Percentiles rank a stretch among this genome's conserved stretches.
These are phyloP conservation scores for Podochytrium sp. DNA, from an alignment of 192 early-diverging fungal species.

Conservation along the genomic window DNA sequence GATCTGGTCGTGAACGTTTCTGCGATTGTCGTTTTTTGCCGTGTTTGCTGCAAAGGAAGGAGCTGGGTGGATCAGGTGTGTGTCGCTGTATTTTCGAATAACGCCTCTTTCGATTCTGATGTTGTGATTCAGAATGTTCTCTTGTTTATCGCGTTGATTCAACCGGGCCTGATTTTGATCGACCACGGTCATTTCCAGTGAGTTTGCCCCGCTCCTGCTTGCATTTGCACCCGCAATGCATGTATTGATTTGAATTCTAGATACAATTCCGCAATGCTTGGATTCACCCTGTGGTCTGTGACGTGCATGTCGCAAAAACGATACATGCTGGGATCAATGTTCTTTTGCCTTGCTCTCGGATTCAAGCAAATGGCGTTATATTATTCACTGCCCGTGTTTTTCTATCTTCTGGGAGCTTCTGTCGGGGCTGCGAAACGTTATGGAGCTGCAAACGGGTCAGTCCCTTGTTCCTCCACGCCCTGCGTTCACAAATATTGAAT, in stretches of 20 bases:
- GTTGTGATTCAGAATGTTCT: constrained; percentile 24
- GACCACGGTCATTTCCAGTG: constrained; percentile 97
- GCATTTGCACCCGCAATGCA: background rate
- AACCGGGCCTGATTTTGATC: constrained; percentile 88
- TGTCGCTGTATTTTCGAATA: background rate
- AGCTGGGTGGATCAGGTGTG: background rate
- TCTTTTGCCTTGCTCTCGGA: constrained; percentile 81
- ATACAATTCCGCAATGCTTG: constrained; percentile 98
- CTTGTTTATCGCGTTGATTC: constrained; percentile 71
- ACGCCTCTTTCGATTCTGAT: background rate
- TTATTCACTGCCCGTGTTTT: constrained; percentile 89
- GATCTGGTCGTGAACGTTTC: constrained; percentile 82
- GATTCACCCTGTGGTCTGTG: constrained; percentile 78
- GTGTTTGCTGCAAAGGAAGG: constrained; percentile 3
- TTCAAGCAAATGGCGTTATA: constrained; percentile 99
- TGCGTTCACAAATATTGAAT: background rate
- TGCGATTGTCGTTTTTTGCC: constrained; percentile 69
- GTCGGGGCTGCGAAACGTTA: background rate
- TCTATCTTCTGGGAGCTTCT: constrained; percentile 79
- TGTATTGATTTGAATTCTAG: too few species aligned
- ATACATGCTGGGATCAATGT: constrained; percentile 73
- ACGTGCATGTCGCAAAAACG: constrained; percentile 64
- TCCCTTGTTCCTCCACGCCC: background rate
- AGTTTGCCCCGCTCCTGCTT: background rate
- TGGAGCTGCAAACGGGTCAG: background rate